These are phyloP conservation scores for Phytopythium montanum DNA, from an alignment of 352 stramenopile species.

Conservation along the genomic window DNA sequence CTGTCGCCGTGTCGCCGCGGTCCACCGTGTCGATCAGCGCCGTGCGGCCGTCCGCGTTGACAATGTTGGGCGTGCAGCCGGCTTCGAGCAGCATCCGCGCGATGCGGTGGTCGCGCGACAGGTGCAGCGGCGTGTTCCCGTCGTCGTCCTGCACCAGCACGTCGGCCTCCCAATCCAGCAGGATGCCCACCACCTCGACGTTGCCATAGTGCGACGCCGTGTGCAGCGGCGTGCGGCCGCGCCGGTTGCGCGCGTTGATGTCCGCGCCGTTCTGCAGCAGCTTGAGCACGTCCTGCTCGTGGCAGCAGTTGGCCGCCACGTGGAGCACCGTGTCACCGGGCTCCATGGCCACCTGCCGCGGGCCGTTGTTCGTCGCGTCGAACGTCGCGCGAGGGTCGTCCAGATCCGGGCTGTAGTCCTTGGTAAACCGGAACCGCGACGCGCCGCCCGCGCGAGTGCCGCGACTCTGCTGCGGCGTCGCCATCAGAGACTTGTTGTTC, in stretches of 20 bases:
- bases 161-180: conserved; percentile 81
- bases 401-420: conserved; percentile 65
- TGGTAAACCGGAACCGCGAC: conserved; percentile 80
- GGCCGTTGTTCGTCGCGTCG: conserved; percentile 38
- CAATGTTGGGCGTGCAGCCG: conserved; percentile 80
- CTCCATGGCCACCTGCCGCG: conserved; percentile 79
- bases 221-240: conserved; percentile 75
- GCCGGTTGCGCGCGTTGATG: conserved; percentile 80
- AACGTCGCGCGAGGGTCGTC: conserved; percentile 16
- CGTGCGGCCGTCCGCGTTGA: conserved; percentile 76
- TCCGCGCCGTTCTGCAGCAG: conserved; percentile 85
- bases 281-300: conserved; percentile 82
- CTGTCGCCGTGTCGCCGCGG: conserved; percentile 61
- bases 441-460: conserved; percentile 34
- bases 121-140: conserved; percentile 81
- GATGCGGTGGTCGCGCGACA: conserved; percentile 76
- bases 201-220: conserved; percentile 81
- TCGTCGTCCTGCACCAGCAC: conserved; percentile 76
- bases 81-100: conserved; percentile 78
- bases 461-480: conserved; percentile 11
- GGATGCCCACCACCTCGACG: conserved; percentile 73
- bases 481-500: conserved; percentile 29
- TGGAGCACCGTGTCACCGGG: conserved; percentile 85
- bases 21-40: conserved; percentile 80
- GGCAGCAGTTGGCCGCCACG: conserved; percentile 83